Conservation (phyloP, 2,329 filamentous ascomycete genomes). For the Claviceps sp. region DNA sequence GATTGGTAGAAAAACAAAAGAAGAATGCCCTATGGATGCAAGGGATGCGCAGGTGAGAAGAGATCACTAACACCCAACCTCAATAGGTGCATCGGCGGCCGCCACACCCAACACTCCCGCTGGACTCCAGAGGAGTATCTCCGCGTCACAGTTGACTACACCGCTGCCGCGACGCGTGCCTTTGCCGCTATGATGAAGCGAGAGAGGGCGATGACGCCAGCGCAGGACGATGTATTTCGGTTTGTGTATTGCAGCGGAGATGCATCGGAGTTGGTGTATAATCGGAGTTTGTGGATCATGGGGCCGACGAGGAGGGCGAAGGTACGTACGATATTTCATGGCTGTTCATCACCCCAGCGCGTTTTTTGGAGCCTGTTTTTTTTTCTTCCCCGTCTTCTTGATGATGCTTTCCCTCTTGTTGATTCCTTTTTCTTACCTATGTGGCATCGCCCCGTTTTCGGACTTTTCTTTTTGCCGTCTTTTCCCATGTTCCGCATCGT, state of each 20-base stretch:
- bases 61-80: not conserved
- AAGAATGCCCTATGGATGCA: not conserved
- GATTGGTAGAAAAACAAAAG: not conserved
- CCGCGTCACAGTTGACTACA: constrained; percentile 1
- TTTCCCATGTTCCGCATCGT: no score
- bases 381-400: not conserved
- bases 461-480: not conserved
- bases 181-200: not conserved
- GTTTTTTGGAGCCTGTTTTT: not conserved
- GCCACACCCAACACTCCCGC: not conserved
- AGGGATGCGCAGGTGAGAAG: not conserved
- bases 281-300: constrained; percentile 4
- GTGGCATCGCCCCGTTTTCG: not conserved
- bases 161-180: not conserved
- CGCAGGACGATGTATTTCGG: not conserved
- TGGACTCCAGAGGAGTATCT: constrained; percentile 4
- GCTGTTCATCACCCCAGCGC: no score
- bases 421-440: no score
- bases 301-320: constrained; percentile 3
- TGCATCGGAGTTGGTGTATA: constrained; percentile 1
- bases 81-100: constrained; percentile 2
- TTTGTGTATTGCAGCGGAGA: constrained; percentile 2
- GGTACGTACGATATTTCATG: not conserved
- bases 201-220: not conserved
- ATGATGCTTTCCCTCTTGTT: no score